Evolutionary conservation across 768 basidiomycete species (phyloP).

Genomic region (Hortiboletus flavorubellus): DNA sequence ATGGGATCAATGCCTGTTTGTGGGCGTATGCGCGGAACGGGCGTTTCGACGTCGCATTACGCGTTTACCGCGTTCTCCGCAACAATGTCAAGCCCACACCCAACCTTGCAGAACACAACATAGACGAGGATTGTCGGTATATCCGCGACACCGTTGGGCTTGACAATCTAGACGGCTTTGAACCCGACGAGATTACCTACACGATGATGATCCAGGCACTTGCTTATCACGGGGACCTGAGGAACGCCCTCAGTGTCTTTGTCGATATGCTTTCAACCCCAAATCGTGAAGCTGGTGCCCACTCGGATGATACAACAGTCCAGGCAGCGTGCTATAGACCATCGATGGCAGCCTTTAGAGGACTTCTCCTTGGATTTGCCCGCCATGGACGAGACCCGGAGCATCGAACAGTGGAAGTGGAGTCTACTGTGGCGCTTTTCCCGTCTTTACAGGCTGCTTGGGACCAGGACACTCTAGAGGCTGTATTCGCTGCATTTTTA

Average conservation of each 20-base stretch:
- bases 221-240: conserved; percentile 69
- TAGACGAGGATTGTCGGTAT: conserved; percentile 34
- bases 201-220: conserved; percentile 64
- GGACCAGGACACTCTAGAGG: conserved; percentile 54
- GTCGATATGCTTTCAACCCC: conserved; percentile 60
- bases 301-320: conserved; percentile 26
- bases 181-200: conserved; percentile 67
- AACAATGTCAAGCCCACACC: conserved; percentile 44
- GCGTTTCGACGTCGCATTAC: conserved; percentile 51
- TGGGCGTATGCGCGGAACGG: conserved; percentile 61
- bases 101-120: conserved; percentile 32
- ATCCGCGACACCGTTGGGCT: conserved; percentile 47
- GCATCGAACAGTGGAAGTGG: neutral
- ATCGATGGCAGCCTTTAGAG: conserved; percentile 57
- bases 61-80: conserved; percentile 64
- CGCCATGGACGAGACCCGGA: conserved; percentile 45
- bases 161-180: conserved; percentile 38
- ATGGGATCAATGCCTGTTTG: conserved; percentile 66
- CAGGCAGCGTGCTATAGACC: conserved; percentile 37
- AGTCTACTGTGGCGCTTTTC: conserved; percentile 3
- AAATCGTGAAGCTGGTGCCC: conserved; percentile 37
- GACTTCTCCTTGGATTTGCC: conserved; percentile 72
- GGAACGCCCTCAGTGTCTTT: conserved; percentile 52
- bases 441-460: conserved; percentile 35
- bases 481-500: conserved; percentile 62